Evolutionary conservation across 2,329 filamentous ascomycete genomes (phyloP), one percentile per base, ranked within the genome.

Genomic region (Ploettnerulaceae sp.): DNA sequence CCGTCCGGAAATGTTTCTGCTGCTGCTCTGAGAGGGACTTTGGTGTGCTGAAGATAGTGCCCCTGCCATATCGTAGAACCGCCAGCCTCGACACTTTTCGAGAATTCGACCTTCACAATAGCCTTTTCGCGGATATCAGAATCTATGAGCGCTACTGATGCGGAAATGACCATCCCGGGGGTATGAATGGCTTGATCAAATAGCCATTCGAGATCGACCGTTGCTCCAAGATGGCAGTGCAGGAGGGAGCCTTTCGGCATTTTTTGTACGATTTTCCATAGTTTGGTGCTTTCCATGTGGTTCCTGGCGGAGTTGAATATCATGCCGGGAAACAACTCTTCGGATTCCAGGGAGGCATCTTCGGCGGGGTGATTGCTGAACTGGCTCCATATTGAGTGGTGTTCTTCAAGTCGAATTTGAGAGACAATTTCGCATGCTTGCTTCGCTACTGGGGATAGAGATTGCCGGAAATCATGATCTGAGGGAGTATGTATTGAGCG

Each of bases 231-330:
- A 66, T 96, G 89, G 35, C 86, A 87, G 67, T 96, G 89, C 50
- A 94, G 68, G n/a, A 94, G 71, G 7, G 81, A 74, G 12, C 90
- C 91, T 66, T 96, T 96, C 29, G 91, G 91, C 85, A 96, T 87
- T 49, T 71, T 76, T 45, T 81, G 77, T 5, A 95, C 77, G 56
- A 95, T 91, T 49, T 79, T 76, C 86, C 87, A 96, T 12, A 95
- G 73, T 59, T 81, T 81, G 6, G 87, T 93, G 56, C 73, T 73
- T 65, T 94, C 86, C 78, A 95, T 90, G 33, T 81, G 79, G 9
- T 81, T 76, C 66, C 88, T 90, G 57, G 87, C 88, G 21, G 89
- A 74, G 28, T 79, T 82, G 68, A 95, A 95, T 82, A 93, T 90
- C 83, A 94, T 94, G 12, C 89, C 89, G 1, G 88, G 87, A 62